Evolutionary conservation across 2,329 filamentous ascomycete species (phyloP).

Genomic region (Myriosclerotinia duriaeana): DNA sequence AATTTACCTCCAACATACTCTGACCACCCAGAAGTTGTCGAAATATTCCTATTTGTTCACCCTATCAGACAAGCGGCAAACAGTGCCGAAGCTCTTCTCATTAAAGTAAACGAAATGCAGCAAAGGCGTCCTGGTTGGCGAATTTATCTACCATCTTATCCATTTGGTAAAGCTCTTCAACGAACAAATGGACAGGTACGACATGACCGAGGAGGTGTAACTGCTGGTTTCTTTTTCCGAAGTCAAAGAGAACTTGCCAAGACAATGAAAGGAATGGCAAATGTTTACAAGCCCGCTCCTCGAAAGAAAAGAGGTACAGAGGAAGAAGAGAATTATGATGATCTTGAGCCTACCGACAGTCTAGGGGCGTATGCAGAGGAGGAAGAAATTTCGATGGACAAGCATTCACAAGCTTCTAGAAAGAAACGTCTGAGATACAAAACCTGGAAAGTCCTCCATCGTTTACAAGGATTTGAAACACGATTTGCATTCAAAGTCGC

Average conservation of each 20-base stretch:
- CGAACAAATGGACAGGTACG: slow-evolving; percentile 57
- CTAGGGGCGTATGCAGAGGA: slow-evolving; percentile 41
- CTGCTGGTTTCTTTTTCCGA: slow-evolving; percentile 50
- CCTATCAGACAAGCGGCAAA: slow-evolving; percentile 54
- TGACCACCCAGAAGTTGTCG: slow-evolving; percentile 51
- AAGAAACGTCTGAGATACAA: slow-evolving; percentile 47
- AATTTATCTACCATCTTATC: slow-evolving; percentile 54
- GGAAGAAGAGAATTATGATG: slow-evolving; percentile 31
- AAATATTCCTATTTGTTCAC: slow-evolving; percentile 56
- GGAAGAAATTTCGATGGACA: slow-evolving; percentile 44
- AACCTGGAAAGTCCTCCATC: slow-evolving; percentile 52
- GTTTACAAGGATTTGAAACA: slow-evolving; percentile 57
- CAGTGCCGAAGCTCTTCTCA: slow-evolving; percentile 48
- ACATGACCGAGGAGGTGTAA: slow-evolving; percentile 58
- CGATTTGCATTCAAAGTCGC: slow-evolving; percentile 58
- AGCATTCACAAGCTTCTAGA: slow-evolving; percentile 41
- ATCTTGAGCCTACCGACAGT: slow-evolving; percentile 32
- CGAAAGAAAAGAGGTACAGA: slow-evolving; percentile 33
- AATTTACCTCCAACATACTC: slow-evolving; percentile 49
- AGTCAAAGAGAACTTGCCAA: slow-evolving; percentile 38
- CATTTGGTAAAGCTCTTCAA: slow-evolving; percentile 53
- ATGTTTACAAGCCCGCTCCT: slow-evolving; percentile 40
- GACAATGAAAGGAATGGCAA: slow-evolving; percentile 42
- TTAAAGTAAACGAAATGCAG: slow-evolving; percentile 51
- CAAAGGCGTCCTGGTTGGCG: slow-evolving; percentile 44